Base-by-base conservation (phyloP, 768 basidiomycete genomes). In the Suillus alpinus region DNA sequence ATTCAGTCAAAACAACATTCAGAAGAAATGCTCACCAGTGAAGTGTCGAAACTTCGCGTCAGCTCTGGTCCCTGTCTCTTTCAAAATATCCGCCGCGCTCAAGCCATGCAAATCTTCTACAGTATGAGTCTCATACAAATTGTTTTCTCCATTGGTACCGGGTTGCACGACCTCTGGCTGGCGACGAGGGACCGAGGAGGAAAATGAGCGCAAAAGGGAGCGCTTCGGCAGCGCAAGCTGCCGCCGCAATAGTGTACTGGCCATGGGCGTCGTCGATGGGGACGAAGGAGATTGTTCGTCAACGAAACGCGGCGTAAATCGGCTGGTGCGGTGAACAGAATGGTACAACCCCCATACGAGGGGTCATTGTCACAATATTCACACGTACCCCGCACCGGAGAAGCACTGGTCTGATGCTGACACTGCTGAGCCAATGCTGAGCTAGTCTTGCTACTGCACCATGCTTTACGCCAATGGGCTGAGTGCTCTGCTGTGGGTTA, bases 11-110 rank as follows among this genome's bases (percentile, higher is more conserved):
- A 18, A 53, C 44, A 32, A 43, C 40, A 5, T 43, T 31, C 13
- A 41, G 36, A 18, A 40, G 9, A 44, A 63, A 43, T 43, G 78
- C 82, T 63, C 69, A 94, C 91, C 94, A 58, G 95, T 98, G 71
- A 96, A 98, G 78, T 98, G 96, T 72, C 92, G 83, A 82, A 97
- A 83, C 71, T 89, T 88, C 14, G 89, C 78, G 65, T 94, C 94
- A 55, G 84, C 85, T 59, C 86, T 80, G 26, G 83, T 79, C 13
- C 84, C 84, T 0, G 86, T 86, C 72, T 95, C 94, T 52, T 83
- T 80, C 61, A 98, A 74, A 68, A 97, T 90, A 61, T 96, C 88
- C 10, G 85, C 76, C 1, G 93, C 91, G 61, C 82, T 77, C 80
- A 94, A 80, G 41, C 86, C 86, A 64, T 95, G 92, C 59, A 95